phyloP scores from a whole-genome alignment of 495 filamentous ascomycete species.

The Podospora bellae-mahoneyi region DNA sequence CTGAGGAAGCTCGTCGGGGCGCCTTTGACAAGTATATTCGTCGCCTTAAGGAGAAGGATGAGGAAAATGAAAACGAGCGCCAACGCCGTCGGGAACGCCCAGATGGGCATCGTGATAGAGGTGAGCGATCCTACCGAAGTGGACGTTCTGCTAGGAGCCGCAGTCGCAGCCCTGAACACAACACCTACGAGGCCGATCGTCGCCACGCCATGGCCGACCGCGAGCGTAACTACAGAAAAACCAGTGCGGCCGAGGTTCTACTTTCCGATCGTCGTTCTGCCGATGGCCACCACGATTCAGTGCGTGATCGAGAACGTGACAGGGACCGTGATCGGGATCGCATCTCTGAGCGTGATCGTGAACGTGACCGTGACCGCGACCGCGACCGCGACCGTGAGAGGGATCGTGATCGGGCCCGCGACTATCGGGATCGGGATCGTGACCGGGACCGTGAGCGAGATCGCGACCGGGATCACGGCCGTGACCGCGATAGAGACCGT shows the following conservation, averaged over 20 bases:
- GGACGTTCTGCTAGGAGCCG: constrained; percentile 48
- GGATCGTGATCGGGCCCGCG: constrained; percentile 44
- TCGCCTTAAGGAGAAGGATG: constrained; percentile 85
- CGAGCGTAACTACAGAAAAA: constrained; percentile 81
- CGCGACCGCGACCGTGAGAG: constrained; percentile 44
- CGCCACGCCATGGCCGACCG: constrained; percentile 82
- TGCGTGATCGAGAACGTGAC: constrained; percentile 51
- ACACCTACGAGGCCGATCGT: constrained; percentile 85
- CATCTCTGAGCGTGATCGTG: constrained; percentile 43
- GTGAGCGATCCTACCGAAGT: constrained; percentile 61
- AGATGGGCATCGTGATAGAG: constrained; percentile 53
- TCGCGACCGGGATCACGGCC: constrained; percentile 33
- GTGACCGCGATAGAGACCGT: constrained; percentile 41
- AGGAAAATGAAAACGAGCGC: constrained; percentile 74
- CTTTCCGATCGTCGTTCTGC: constrained; percentile 50
- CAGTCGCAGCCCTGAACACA: constrained; percentile 68
- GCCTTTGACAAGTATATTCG: constrained; percentile 94
- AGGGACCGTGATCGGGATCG: constrained; percentile 54
- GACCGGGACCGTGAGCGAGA: constrained; percentile 39
- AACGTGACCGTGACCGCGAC: constrained; percentile 45
- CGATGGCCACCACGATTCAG: constrained; percentile 40
- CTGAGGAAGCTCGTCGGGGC: constrained; percentile 73
- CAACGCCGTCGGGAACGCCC: constrained; percentile 60
- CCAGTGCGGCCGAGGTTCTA: constrained; percentile 61
- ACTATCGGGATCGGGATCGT: constrained; percentile 30